Evolutionary conservation across 192 early-diverging fungal species (phyloP), one percentile per base, ranked within the genome.

Genomic region (Coemansia sp.): DNA sequence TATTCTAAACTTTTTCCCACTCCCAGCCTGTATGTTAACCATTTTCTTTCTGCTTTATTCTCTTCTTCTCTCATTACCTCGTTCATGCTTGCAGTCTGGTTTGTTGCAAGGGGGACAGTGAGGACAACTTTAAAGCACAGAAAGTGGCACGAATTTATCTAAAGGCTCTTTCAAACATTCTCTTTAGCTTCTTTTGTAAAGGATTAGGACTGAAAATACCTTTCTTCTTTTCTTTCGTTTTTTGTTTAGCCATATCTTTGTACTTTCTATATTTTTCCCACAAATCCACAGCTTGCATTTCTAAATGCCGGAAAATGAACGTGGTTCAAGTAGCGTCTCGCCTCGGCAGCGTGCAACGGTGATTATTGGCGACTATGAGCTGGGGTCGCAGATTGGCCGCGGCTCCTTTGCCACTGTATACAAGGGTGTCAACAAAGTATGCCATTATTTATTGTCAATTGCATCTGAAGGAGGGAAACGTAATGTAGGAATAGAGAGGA

Each of bases 371-470:
- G 90, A 92, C 69, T 95, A 93, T 70, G 70, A 89, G 65, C 79
- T 97, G 32, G 84, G 87, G 42, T 78, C 86, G 14, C 92, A 95
- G 64, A 97, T 99, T 60, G 97, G 97, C 42, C 88, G 90, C 19
- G 97, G 97, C 8, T 97, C 95, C 4, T 99, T 98, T 86, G 97
- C 97, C 46, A 95, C 90, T 6, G 97, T 99, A 7, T 98, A 92
- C 78, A 87, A 87, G 59, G 93, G 88, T 12, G 65, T 87, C 22
- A 87, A 91, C 68, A 92, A 86, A 88, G 89, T 85, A 85, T 65
- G 59, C 62, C 2, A 17, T 20, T 22, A 11, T 50, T 17, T 50
- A 17, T 17, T 50, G n/a, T 13, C n/a, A 50, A 17, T 12, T 14
- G 44, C 44, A 45, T 14, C 5, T 45, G 44, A 14, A 45, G 44